Conservation (phyloP, 2,329 filamentous ascomycete species). For the Trichophyton benhamiae region DNA sequence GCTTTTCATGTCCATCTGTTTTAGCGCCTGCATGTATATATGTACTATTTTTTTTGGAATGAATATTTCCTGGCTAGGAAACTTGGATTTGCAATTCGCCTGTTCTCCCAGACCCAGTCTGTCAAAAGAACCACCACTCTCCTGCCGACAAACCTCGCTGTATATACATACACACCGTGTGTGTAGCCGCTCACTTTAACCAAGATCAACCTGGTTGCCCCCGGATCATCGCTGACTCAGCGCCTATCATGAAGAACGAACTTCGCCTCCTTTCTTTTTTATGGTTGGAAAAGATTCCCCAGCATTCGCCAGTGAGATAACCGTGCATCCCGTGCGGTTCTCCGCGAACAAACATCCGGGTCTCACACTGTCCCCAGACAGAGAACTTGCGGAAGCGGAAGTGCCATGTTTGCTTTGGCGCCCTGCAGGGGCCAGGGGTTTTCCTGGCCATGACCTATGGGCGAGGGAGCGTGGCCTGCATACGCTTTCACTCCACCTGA, state of each 20-base stretch:
- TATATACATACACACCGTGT: not conserved
- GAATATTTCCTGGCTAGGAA: not conserved
- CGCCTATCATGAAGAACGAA: not conserved
- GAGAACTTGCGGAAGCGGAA: not conserved
- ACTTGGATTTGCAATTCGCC: not conserved
- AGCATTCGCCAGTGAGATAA: not conserved
- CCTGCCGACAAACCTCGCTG: not conserved
- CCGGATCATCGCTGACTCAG: not conserved
- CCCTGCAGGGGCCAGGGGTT: not conserved
- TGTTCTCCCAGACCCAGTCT: not conserved
- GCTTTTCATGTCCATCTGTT: not conserved
- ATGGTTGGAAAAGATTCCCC: no score
- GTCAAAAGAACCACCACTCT: not conserved
- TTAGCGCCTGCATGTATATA: constrained; percentile 2
- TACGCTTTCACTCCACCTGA: not conserved
- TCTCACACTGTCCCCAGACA: not conserved
- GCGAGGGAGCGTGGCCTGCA: not conserved
- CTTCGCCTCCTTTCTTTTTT: not conserved
- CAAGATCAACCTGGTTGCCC: not conserved
- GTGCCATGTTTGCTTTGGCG: constrained; percentile 1
- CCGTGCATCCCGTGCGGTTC: not conserved
- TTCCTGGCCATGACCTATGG: not conserved
- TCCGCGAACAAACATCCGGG: not conserved
- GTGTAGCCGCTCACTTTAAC: not conserved
- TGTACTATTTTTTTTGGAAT: not conserved